Evolutionary conservation across 2,329 filamentous ascomycete species (phyloP).

Genomic region (Sporothrix brunneoviolacea): DNA sequence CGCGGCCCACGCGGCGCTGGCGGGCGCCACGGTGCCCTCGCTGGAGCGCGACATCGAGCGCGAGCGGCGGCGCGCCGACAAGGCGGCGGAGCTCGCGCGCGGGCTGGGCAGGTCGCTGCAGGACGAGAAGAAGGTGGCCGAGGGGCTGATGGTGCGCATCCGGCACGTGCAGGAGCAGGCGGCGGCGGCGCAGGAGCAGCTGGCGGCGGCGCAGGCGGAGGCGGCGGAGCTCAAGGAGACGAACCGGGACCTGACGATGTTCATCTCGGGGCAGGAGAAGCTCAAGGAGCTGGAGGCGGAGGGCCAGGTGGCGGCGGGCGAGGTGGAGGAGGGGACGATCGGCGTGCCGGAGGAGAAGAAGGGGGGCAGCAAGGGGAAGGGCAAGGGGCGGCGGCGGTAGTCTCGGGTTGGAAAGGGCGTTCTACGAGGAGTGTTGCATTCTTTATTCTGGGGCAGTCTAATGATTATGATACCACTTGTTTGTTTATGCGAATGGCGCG

Average conservation of each 20-base stretch:
- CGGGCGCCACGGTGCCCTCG: slow-evolving; percentile 50
- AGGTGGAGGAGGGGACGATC: slow-evolving; percentile 67
- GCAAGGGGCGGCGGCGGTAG: slow-evolving; percentile 14
- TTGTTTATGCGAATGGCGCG: no score
- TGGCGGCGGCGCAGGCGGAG: slow-evolving; percentile 51
- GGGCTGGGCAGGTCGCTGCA: slow-evolving; percentile 68
- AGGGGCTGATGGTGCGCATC: slow-evolving; percentile 76
- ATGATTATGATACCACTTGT: background rate
- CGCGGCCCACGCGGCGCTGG: slow-evolving; percentile 45
- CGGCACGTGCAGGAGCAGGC: slow-evolving; percentile 62
- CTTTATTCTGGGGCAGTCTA: background rate
- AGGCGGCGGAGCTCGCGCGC: slow-evolving; percentile 69
- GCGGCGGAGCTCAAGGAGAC: slow-evolving; percentile 73
- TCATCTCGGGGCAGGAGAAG: slow-evolving; percentile 78
- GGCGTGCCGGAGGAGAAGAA: slow-evolving; percentile 53
- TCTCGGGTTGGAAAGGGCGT: background rate
- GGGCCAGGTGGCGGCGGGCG: slow-evolving; percentile 56
- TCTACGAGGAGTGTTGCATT: background rate
- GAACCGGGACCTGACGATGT: slow-evolving; percentile 82
- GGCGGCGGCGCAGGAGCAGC: slow-evolving; percentile 48
- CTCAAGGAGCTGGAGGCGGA: slow-evolving; percentile 62
- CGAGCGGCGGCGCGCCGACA: slow-evolving; percentile 60
- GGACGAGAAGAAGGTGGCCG: slow-evolving; percentile 80
- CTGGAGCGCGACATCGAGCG: slow-evolving; percentile 69
- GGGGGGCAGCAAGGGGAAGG: slow-evolving; percentile 45